Evolutionary conservation across 345 rosid species (phyloP), one percentile per base, ranked within the genome.

Genomic region (Eutrema yunnanense): DNA sequence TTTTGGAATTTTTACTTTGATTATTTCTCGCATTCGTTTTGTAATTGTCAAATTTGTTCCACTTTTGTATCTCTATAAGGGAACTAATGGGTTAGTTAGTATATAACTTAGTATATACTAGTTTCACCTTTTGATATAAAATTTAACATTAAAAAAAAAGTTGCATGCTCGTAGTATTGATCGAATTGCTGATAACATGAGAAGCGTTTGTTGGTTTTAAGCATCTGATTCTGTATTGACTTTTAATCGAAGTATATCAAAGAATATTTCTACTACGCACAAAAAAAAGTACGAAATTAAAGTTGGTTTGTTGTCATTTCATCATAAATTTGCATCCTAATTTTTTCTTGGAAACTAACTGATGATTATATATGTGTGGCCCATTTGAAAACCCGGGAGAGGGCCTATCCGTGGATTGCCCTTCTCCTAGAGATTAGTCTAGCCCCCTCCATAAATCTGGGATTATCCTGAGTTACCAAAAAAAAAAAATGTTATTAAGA

Each of bases 281-380:
- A 14, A 9, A 32, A 7, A 30, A 9, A 14, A 51, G 3, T 4
- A 29, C 16, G 12, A 52, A 9, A 11, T 3, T 55, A 32, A 41
- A 52, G 64, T 73, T 73, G 49, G 64, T 73, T 53, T 44, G 42
- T 36, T 34, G 76, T 73, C 70, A 64, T 44, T 64, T 73, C 64
- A 43, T 64, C 57, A 54, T 73, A 73, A 53, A 62, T 62, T 54
- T 49, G 50, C 10, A 36, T 54, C 57, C 57, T 55, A 64, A 44
- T 36, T 36, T 8, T 52, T 46, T 22, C 38, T 12, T 6, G 30
- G 47, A 63, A 37, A 54, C 71, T 44, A 46, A 64, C 26, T 55
- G 65, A 64, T 73, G 65, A 63, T 44, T 44, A 52, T 62, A 62
- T 55, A 13, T 55, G 49, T 55, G 56, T 16, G 56, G 53, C 54